Evolutionary conservation across 805 yeast species (phyloP).

Genomic region (Saccharomyces mikatae): DNA sequence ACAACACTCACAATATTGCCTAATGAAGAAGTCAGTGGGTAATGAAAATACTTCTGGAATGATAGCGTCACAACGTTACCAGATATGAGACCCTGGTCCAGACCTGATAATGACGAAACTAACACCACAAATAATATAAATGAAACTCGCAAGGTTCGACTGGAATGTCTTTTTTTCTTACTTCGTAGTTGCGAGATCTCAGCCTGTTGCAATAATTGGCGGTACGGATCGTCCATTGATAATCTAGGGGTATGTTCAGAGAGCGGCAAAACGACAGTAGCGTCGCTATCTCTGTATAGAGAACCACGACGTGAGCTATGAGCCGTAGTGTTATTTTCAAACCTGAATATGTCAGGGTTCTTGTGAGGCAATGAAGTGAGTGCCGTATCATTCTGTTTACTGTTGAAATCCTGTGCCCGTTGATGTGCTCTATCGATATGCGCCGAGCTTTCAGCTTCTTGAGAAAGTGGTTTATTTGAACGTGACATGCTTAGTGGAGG

Average conservation of each 20-base stretch:
- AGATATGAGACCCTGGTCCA: constrained; percentile 85
- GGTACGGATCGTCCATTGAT: background rate
- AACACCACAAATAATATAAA: constrained; percentile 34
- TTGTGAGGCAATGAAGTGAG: constrained; percentile 11
- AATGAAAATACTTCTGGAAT: constrained; percentile 58
- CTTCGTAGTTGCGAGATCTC: background rate
- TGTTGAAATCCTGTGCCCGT: constrained; percentile 8
- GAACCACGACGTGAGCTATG: constrained; percentile 4
- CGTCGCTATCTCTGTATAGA: constrained; percentile 10
- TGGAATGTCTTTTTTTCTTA: constrained; percentile 1
- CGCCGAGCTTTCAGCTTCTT: background rate
- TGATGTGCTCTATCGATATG: background rate
- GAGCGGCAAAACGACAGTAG: constrained; percentile 2
- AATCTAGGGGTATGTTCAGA: background rate
- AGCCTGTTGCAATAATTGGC: background rate
- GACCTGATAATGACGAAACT: constrained; percentile 64
- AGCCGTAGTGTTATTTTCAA: constrained; percentile 3
- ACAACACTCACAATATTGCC: constrained; percentile 85
- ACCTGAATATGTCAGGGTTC: constrained; percentile 12
- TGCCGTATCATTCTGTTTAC: constrained; percentile 5
- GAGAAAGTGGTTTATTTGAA: background rate
- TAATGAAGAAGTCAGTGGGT: constrained; percentile 66
- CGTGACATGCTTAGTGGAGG: background rate
- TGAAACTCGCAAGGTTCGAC: constrained; percentile 28
- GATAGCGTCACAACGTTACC: constrained; percentile 72